Percentiles rank a stretch among this genome's conserved stretches.
These are phyloP conservation scores for Beauveria medogensis DNA, from an alignment of 2,329 filamentous ascomycete genomes.

Conservation along the genomic window DNA sequence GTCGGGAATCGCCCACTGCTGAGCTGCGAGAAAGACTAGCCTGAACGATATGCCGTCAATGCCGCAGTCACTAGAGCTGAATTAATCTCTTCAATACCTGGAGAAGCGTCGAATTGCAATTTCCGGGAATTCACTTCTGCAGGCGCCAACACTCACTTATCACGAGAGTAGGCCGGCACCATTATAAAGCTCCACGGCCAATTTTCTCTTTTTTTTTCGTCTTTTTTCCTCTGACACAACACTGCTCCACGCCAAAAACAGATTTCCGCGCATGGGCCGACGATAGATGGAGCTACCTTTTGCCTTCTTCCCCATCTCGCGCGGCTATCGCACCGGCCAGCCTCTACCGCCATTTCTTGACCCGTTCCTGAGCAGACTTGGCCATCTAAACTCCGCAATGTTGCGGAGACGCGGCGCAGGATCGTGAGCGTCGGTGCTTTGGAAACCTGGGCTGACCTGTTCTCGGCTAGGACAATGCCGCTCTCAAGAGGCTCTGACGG, in stretches of 20 bases:
- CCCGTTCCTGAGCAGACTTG: background rate
- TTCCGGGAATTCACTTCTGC: background rate
- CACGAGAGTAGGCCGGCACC: background rate
- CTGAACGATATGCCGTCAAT: background rate
- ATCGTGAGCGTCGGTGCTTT: background rate
- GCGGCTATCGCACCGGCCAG: background rate
- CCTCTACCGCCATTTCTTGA: background rate
- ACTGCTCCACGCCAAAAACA: background rate
- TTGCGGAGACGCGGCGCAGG: background rate
- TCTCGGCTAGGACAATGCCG: background rate
- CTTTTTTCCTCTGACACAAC: background rate
- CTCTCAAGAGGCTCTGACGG: background rate
- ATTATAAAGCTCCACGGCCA: background rate
- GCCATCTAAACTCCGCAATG: background rate
- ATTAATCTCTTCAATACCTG: background rate
- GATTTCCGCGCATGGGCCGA: background rate
- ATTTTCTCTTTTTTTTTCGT: background rate
- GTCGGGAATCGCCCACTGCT: background rate
- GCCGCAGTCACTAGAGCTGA: background rate
- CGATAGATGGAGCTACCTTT: background rate
- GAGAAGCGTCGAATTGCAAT: conserved; percentile 8
- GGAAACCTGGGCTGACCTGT: background rate
- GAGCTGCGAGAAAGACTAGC: background rate
- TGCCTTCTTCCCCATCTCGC: background rate
- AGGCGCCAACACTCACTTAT: background rate